Evolutionary conservation across 805 yeast genomes (phyloP).

Genomic region (Zygosaccharomyces siamensis): DNA sequence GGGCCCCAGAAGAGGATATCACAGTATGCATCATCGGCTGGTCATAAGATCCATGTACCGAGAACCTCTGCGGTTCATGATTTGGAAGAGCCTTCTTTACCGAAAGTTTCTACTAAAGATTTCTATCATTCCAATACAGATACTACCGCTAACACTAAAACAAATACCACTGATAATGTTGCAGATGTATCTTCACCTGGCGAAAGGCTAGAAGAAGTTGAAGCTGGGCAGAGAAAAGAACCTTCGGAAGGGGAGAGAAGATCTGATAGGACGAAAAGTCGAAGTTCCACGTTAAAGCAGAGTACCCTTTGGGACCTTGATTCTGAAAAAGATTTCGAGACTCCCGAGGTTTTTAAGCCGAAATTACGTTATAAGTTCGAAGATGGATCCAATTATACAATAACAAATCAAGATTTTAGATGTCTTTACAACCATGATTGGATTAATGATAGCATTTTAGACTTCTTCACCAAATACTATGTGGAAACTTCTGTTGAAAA

Average conservation of each 20-base stretch:
- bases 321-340: conserved; percentile 19
- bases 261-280: conserved; percentile 13
- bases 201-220: background rate
- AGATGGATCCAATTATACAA: conserved; percentile 50
- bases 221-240: background rate
- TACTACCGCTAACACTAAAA: background rate
- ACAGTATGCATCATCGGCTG: conserved; percentile 3
- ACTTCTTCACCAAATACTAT: conserved; percentile 68
- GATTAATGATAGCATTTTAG: conserved; percentile 85
- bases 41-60: conserved; percentile 7
- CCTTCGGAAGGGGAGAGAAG: conserved; percentile 3
- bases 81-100: background rate
- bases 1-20: conserved; percentile 6
- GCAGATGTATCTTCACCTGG: background rate
- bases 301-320: conserved; percentile 15
- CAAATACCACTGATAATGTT: background rate
- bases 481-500: conserved; percentile 37
- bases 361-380: conserved; percentile 47
- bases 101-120: conserved; percentile 3
- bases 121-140: conserved; percentile 2
- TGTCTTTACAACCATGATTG: conserved; percentile 78
- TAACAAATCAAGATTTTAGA: conserved; percentile 67
- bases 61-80: background rate
- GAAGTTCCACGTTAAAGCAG: conserved; percentile 9
- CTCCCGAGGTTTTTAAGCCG: conserved; percentile 36